Conservation (phyloP, 2,329 filamentous ascomycete genomes). For the Fusarium sp. region DNA sequence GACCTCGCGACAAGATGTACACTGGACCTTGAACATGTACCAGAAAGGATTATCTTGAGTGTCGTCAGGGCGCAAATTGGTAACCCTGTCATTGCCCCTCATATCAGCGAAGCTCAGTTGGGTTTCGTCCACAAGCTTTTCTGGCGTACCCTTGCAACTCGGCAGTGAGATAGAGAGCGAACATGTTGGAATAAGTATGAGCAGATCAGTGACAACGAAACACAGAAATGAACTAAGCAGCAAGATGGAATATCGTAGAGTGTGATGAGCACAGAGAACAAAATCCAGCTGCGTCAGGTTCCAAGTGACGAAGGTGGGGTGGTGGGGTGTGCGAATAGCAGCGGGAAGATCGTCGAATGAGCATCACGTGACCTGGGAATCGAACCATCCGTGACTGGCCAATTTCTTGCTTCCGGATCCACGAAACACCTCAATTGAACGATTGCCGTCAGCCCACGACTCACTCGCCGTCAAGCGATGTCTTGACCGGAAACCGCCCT, state of each 20-base stretch:
- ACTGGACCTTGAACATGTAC: slow-evolving; percentile 98
- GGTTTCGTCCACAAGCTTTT: not conserved
- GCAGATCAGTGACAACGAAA: not conserved
- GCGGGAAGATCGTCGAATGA: not conserved
- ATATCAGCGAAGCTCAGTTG: slow-evolving; percentile 29
- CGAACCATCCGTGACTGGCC: slow-evolving; percentile 41
- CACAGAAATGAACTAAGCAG: not conserved
- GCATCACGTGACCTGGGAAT: slow-evolving; percentile 40
- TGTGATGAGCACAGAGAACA: slow-evolving; percentile 8
- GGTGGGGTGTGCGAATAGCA: slow-evolving; percentile 43
- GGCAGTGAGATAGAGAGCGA: slow-evolving; percentile 70
- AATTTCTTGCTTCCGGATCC: slow-evolving; percentile 33
- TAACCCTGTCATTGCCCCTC: slow-evolving; percentile 69
- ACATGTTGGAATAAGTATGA: slow-evolving; percentile 57
- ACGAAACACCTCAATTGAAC: slow-evolving; percentile 41
- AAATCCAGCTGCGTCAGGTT: slow-evolving; percentile 24
- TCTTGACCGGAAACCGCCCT: slow-evolving; percentile 37
- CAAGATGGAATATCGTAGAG: not conserved
- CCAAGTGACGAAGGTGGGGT: slow-evolving; percentile 36
- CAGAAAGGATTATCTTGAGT: slow-evolving; percentile 84
- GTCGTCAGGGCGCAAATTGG: slow-evolving; percentile 85
- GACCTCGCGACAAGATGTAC: slow-evolving; percentile 92
- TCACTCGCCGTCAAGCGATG: slow-evolving; percentile 39
- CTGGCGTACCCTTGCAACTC: slow-evolving; percentile 70
- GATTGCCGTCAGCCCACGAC: slow-evolving; percentile 17